Evolutionary conservation across 108 stramenopile genomes (phyloP).

Genomic region (Conticribra weissflogii): DNA sequence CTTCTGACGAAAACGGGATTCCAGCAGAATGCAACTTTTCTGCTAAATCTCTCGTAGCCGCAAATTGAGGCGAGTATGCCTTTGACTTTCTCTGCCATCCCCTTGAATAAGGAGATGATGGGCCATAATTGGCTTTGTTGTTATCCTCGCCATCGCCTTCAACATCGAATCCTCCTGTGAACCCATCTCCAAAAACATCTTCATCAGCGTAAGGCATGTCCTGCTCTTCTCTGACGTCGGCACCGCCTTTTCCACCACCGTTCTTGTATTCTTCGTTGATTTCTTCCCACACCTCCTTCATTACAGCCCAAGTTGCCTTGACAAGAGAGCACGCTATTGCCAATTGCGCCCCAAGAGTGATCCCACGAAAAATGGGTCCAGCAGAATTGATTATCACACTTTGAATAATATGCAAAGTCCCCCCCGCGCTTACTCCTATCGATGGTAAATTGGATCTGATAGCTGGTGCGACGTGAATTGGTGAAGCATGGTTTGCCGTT

Average conservation of each 20-base stretch:
- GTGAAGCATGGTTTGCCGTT: not conserved
- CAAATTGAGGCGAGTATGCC: slow-evolving; percentile 11
- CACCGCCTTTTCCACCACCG: slow-evolving; percentile 1
- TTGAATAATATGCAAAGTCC: slow-evolving; percentile 14
- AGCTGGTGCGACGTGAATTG: not conserved
- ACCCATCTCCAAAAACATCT: slow-evolving; percentile 5
- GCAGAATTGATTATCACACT: slow-evolving; percentile 8
- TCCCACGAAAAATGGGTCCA: slow-evolving; percentile 20
- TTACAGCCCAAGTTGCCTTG: slow-evolving; percentile 24
- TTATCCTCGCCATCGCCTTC: slow-evolving; percentile 1
- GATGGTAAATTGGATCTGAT: too few relatives aligned
- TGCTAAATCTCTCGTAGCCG: slow-evolving; percentile 36
- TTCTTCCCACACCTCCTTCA: slow-evolving; percentile 48
- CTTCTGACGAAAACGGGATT: slow-evolving; percentile 31
- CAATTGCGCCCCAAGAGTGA: slow-evolving; percentile 22
- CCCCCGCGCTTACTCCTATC: not conserved
- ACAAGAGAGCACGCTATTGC: slow-evolving; percentile 28
- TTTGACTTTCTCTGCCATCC: not conserved
- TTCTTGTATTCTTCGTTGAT: slow-evolving; percentile 23
- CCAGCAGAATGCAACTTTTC: slow-evolving; percentile 30
- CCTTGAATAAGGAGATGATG: not conserved
- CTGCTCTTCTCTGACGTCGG: slow-evolving; percentile 44
- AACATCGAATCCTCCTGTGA: not conserved
- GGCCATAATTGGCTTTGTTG: not conserved
- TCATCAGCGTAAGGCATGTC: slow-evolving; percentile 40